Conservation (phyloP, 139 green algal species). For the Edaphochlamys debaryana region DNA sequence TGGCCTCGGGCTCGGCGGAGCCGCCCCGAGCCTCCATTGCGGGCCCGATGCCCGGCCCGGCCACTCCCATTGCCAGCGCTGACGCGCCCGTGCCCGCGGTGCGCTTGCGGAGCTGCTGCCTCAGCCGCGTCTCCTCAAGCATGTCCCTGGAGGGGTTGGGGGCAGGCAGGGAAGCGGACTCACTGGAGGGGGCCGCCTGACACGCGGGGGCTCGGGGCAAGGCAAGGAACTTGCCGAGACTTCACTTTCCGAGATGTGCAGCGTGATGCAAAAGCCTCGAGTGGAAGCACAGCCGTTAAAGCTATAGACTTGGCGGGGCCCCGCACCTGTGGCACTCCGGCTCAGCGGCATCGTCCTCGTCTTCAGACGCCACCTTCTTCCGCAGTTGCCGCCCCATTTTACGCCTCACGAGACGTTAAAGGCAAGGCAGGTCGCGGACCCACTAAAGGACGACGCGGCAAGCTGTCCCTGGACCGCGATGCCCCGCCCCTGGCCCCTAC, state of each 20-base stretch:
- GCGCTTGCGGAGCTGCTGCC: slow-evolving; percentile 26
- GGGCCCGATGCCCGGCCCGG: slow-evolving; percentile 10
- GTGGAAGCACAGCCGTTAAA: no score
- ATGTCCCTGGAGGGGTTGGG: slow-evolving; percentile 3
- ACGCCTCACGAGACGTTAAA: no score
- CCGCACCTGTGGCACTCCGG: slow-evolving; percentile 20
- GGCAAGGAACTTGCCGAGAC: no score
- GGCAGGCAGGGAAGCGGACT: background rate
- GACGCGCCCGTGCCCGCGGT: slow-evolving; percentile 9
- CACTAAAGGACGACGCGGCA: no score
- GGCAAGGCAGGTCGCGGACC: no score
- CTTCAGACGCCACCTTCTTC: background rate
- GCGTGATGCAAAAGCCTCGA: background rate
- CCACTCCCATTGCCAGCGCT: slow-evolving; percentile 4
- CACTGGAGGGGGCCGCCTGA: background rate
- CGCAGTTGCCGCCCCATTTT: slow-evolving; percentile 18
- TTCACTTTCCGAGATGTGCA: background rate
- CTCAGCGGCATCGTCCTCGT: background rate
- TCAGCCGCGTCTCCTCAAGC: slow-evolving; percentile 27
- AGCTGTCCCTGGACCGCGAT: no score
- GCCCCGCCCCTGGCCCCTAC: no score
- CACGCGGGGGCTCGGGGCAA: background rate
- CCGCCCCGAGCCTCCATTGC: background rate
- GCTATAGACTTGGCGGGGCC: background rate
- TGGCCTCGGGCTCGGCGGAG: background rate